Evolutionary conservation across 306 rosid genomes (phyloP).

Genomic region (Cucumis hystrix): DNA sequence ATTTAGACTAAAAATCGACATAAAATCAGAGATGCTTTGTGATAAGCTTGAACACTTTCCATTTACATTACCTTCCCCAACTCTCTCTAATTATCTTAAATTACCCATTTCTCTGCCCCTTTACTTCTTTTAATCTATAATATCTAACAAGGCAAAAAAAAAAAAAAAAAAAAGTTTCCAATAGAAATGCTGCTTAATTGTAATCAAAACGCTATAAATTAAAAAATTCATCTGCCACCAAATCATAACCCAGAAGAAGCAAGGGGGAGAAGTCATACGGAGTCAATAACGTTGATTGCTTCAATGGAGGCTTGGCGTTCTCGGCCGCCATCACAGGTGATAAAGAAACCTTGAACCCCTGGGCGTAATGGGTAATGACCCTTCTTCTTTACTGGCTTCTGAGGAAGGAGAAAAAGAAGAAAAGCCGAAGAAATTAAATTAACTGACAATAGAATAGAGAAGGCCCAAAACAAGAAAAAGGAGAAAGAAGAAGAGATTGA

Average conservation of each 20-base stretch:
- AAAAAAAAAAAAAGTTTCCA: neutral
- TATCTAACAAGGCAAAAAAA: neutral
- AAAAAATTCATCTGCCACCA: neutral
- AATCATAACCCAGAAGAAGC: neutral
- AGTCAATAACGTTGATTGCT: conserved; percentile 79
- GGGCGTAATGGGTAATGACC: conserved; percentile 78
- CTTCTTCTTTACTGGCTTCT: conserved; percentile 80
- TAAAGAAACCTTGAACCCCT: conserved; percentile 83
- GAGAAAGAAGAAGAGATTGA: neutral
- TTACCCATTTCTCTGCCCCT: neutral
- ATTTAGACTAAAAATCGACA: neutral
- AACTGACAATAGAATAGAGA: neutral
- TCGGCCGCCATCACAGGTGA: conserved; percentile 94
- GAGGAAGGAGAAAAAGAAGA: conserved; percentile 5
- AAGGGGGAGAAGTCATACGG: conserved; percentile 22
- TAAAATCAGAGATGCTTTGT: neutral
- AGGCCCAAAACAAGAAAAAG: neutral
- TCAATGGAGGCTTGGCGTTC: conserved; percentile 84
- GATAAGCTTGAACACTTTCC: neutral
- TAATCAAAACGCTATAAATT: neutral
- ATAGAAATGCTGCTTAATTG: neutral
- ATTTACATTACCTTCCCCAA: neutral
- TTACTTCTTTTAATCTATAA: neutral
- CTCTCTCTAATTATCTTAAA: neutral
- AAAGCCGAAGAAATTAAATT: neutral